A percentile compares a stretch with the other conserved stretches of the same genome.
These are phyloP conservation scores for Licmophora abbreviata DNA, from an alignment of 108 stramenopile genomes.

Conservation along the genomic window DNA sequence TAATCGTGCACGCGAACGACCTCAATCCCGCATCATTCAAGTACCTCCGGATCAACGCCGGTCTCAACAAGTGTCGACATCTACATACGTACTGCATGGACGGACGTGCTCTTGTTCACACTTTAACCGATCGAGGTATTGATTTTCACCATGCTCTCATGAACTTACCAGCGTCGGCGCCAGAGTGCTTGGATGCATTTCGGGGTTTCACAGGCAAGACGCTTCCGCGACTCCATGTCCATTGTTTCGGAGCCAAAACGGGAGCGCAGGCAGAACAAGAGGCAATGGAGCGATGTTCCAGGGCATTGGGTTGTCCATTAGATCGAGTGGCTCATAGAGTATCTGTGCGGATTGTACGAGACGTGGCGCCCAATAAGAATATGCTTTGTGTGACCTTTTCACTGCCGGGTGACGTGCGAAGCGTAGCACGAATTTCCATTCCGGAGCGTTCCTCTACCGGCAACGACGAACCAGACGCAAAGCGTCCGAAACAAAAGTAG, in stretches of 20 bases:
- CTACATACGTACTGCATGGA: conserved; percentile 79
- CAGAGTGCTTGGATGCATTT: conserved; percentile 94
- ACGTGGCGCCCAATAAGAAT: conserved; percentile 80
- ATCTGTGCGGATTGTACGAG: conserved; percentile 49
- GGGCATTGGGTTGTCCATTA: conserved; percentile 58
- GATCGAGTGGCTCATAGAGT: conserved; percentile 23
- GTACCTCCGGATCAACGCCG: conserved; percentile 71
- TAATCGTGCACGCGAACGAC: conserved; percentile 68
- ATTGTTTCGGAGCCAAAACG: conserved; percentile 73
- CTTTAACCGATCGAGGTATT: conserved; percentile 39
- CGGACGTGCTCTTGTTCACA: conserved; percentile 77
- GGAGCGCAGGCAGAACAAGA: conserved; percentile 19
- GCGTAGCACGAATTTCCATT: conserved; percentile 11
- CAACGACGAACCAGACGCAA: too few species aligned
- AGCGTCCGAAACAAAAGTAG: too few species aligned
- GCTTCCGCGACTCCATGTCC: conserved; percentile 63
- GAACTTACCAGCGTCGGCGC: conserved; percentile 91
- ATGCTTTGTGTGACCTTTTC: conserved; percentile 79
- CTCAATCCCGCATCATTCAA: conserved; percentile 83
- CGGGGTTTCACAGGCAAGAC: conserved; percentile 38
- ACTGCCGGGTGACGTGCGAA: conserved; percentile 42
- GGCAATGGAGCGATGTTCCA: conserved; percentile 44
- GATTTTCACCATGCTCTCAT: conserved; percentile 84
- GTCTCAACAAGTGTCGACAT: conserved; percentile 70
- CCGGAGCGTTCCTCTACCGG: background rate